phyloP scores from a whole-genome alignment of 78 protist species.

The Dictyostelium brefeldianum region DNA sequence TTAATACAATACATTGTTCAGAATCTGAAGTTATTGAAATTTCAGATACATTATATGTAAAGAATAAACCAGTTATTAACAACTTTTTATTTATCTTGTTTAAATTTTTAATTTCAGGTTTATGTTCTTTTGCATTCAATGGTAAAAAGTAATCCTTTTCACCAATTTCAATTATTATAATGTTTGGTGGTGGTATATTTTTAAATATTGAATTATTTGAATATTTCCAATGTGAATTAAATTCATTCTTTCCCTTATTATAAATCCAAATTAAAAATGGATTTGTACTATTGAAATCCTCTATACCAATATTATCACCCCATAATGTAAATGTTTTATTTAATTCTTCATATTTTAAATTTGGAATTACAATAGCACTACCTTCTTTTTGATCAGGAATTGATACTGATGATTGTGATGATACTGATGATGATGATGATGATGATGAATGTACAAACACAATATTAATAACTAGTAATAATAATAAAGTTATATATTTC shows the following conservation, averaged over 20 bases:
- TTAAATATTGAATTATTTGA: neutral
- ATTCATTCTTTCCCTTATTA: neutral
- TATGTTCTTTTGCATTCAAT: neutral
- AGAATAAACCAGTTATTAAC: neutral
- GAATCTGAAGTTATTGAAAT: slow-evolving; percentile 1
- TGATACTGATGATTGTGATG: too few relatives aligned
- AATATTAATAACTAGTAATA: too few relatives aligned
- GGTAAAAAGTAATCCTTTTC: neutral
- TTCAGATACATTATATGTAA: neutral
- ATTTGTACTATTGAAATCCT: neutral
- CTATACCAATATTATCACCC: neutral
- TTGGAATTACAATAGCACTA: neutral
- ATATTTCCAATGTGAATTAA: neutral
- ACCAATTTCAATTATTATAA: neutral
- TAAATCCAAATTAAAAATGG: neutral
- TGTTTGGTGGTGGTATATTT: neutral
- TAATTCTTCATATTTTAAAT: slow-evolving; percentile 4
- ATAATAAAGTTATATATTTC: too few relatives aligned
- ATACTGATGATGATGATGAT: too few relatives aligned
- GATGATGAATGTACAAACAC: too few relatives aligned
- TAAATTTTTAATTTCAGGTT: slow-evolving; percentile 13
- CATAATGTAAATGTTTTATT: neutral
- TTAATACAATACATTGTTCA: neutral
- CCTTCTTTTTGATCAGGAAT: too few relatives aligned
- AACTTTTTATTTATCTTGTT: neutral